Base-by-base conservation (phyloP, 805 yeast species). In the Candida hungchunana region DNA sequence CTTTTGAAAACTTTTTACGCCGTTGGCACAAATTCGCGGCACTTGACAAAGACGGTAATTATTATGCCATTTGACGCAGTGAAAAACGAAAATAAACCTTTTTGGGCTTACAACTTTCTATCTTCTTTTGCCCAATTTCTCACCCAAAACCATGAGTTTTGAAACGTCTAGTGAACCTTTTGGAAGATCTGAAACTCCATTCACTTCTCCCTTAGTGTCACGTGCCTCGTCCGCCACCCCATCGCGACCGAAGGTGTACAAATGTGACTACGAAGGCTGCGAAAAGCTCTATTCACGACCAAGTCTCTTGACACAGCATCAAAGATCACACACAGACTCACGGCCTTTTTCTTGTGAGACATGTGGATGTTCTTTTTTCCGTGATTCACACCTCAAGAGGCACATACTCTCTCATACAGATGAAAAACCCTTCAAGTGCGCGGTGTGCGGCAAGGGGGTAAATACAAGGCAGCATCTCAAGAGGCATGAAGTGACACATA, bases 401-500 rank as follows among this genome's bases (percentile, higher is more conserved):
- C 98, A 93, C 56, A 43, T 65, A 35, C 56, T 82, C 17, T 75
- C 86, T 14, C 96, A 89, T 54, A 44, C 66, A 3, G 67, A 64
- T 1, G 73, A 69, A 4, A 84, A 82, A 49, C 95, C 95, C 0
- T 78, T 71, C 53, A 73, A 69, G 27, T 89, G 97, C 52, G 58
- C 76, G 0, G 55, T 69, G 2, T 93, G 98, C 55, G 79, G 80
- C 1, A 88, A 87, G 58, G 95, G 96, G 4, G 81, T 84, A 34
- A 80, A 79, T 34, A 72, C 95, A 0, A 58, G 57, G 34, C 97
- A 93, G 60, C 97, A 89, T 53, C 64, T 87, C 38, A 75, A 71
- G 43, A 70, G 96, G 35, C 98, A 93, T 57, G 87, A 81, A 59
- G 70, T 74, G 25, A 82, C 95, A 2, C 97, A 93, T 56, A 76